Percentiles rank a stretch among this genome's conserved stretches.
Evolutionary conservation across 192 early-diverging fungal genomes (phyloP).

Genomic region (Backusella westeae): DNA sequence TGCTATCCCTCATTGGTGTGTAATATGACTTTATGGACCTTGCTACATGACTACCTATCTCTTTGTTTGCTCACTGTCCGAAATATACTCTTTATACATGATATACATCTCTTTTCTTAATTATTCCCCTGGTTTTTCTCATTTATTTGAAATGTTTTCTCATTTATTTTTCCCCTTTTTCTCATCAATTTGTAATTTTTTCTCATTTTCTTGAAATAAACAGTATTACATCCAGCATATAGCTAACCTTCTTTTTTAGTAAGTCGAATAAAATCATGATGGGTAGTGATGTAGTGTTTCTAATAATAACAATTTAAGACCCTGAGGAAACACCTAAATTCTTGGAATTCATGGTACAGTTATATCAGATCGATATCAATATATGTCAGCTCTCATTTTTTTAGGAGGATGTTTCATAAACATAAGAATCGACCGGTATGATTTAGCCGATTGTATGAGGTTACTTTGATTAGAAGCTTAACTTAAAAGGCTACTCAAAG

Average conservation of each 20-base stretch:
- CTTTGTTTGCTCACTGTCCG: too few relatives aligned
- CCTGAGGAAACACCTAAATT: background rate
- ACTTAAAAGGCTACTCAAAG: background rate
- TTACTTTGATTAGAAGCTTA: background rate
- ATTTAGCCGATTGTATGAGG: background rate
- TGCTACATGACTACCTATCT: too few relatives aligned
- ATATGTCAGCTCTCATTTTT: background rate
- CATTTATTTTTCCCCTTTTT: too few relatives aligned
- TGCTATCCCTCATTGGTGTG: too few relatives aligned
- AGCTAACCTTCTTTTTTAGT: background rate
- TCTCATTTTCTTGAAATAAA: too few relatives aligned
- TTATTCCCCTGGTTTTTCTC: too few relatives aligned
- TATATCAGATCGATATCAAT: background rate
- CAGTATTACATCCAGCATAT: background rate
- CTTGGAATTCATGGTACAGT: background rate
- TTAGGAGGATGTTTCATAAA: background rate
- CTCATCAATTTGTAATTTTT: too few relatives aligned
- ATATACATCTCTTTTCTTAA: too few relatives aligned
- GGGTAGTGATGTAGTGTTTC: background rate
- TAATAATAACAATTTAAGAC: background rate
- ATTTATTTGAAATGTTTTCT: too few relatives aligned
- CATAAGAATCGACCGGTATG: background rate
- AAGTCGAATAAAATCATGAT: background rate
- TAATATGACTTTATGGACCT: too few relatives aligned
- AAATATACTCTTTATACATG: too few relatives aligned